A percentile compares a stretch with the other conserved stretches of the same genome.
phyloP scores from a whole-genome alignment of 805 yeast species.

The Kazachstania kunashirensis region DNA sequence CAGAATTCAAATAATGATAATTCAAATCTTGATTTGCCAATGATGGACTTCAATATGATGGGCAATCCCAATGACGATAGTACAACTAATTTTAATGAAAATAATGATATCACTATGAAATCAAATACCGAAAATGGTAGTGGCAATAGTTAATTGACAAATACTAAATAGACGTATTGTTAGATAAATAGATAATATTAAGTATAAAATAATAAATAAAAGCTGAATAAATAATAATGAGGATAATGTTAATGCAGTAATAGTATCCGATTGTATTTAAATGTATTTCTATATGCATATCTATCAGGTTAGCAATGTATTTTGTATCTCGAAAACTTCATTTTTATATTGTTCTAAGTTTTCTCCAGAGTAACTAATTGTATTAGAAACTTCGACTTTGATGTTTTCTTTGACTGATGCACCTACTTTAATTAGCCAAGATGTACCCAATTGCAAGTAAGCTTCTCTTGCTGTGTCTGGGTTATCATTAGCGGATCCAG shows the following conservation, averaged over 20 bases:
- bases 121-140: no score
- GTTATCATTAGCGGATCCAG: conserved; percentile 72
- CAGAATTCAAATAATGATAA: neutral
- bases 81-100: no score
- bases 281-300: no score
- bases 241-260: no score
- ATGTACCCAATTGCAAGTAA: conserved; percentile 55
- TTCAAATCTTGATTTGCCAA: neutral
- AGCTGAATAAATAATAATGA: no score
- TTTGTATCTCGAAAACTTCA: conserved; percentile 26
- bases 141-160: no score
- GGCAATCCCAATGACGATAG: no score
- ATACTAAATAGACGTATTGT: no score
- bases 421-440: conserved; percentile 69
- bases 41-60: neutral
- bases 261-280: no score
- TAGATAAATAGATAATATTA: no score
- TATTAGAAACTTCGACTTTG: conserved; percentile 68
- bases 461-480: conserved; percentile 71
- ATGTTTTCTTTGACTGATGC: conserved; percentile 41
- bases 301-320: conserved; percentile 21
- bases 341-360: conserved; percentile 51
- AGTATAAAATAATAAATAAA: no score
- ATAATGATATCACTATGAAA: no score
- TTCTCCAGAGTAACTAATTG: conserved; percentile 68